Percentiles rank a stretch among this genome's conserved stretches.
phyloP scores from a whole-genome alignment of 1,284 basidiomycete genomes.

The Rhizoctonia solani region DNA sequence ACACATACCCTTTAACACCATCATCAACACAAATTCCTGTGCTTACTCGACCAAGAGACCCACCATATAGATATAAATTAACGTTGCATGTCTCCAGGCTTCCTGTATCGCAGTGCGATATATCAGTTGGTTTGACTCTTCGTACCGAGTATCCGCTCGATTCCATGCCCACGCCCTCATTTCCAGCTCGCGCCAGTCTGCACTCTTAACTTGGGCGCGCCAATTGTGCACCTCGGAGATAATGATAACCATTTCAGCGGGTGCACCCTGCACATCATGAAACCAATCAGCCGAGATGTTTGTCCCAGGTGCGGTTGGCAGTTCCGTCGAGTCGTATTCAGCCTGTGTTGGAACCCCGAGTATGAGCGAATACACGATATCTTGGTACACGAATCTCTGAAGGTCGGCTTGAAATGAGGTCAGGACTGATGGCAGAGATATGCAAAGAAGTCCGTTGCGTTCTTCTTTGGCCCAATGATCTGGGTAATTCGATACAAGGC shows the following conservation, averaged over 20 bases:
- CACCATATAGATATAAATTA: conserved; percentile 29
- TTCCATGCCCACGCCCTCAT: background rate
- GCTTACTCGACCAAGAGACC: background rate
- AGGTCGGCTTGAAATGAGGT: background rate
- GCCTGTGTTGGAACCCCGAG: background rate
- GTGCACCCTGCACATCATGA: no score
- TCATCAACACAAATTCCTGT: background rate
- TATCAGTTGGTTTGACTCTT: background rate
- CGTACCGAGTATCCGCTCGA: background rate
- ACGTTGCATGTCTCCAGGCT: conserved; percentile 15
- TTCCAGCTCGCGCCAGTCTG: background rate
- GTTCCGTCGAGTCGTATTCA: conserved; percentile 14
- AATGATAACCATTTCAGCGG: background rate
- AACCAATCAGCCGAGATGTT: no score
- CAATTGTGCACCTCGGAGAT: conserved; percentile 8
- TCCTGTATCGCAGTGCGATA: conserved; percentile 1
- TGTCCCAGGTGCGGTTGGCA: no score
- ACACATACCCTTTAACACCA: conserved; percentile 5
- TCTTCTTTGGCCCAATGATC: no score
- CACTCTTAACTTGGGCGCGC: background rate
- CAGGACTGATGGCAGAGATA: background rate
- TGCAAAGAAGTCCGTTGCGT: background rate
- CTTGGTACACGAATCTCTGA: background rate
- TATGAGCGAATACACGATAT: background rate
- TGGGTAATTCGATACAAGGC: no score